These are phyloP conservation scores for Debaryomyces maramus DNA, from an alignment of 805 yeast genomes.

Conservation along the genomic window DNA sequence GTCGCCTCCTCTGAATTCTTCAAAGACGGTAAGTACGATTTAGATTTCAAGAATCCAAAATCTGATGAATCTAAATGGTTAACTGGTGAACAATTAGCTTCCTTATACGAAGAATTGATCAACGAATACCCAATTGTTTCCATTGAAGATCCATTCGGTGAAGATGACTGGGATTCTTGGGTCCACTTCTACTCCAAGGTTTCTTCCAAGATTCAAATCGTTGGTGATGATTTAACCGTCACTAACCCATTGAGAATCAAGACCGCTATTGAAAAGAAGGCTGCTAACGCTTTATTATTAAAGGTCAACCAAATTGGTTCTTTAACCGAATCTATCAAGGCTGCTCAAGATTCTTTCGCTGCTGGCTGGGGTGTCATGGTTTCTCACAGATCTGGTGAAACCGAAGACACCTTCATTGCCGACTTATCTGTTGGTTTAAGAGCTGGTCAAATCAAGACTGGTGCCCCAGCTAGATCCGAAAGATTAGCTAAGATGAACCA, in stretches of 20 bases:
- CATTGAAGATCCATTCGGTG: conserved; percentile 98
- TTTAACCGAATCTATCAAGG: conserved; percentile 91
- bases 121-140: conserved; percentile 96
- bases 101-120: conserved; percentile 75
- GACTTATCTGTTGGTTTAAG: conserved; percentile 97
- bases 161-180: conserved; percentile 99
- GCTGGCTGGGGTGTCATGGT: conserved; percentile 99
- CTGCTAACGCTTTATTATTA: conserved; percentile 90
- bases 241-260: conserved; percentile 95
- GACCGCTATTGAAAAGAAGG: conserved; percentile 95
- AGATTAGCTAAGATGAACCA: conserved; percentile 99
- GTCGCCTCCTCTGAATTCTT: conserved; percentile 97
- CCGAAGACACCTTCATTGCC: conserved; percentile 98
- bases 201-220: conserved; percentile 78
- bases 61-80: conserved; percentile 90
- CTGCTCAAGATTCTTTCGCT: conserved; percentile 91
- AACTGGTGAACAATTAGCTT: conserved; percentile 83
- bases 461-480: conserved; percentile 99
- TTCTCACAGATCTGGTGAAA: conserved; percentile 99
- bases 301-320: conserved; percentile 99
- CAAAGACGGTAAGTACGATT: conserved; percentile 95
- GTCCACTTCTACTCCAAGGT: conserved; percentile 71
- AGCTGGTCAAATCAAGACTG: conserved; percentile 98
- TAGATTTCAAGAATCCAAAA: conserved; percentile 97
- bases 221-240: conserved; percentile 97